Percentiles rank a stretch among this genome's conserved stretches.
phyloP scores from a whole-genome alignment of 73 alveolate genomes.

The Paramecium caudatum region DNA sequence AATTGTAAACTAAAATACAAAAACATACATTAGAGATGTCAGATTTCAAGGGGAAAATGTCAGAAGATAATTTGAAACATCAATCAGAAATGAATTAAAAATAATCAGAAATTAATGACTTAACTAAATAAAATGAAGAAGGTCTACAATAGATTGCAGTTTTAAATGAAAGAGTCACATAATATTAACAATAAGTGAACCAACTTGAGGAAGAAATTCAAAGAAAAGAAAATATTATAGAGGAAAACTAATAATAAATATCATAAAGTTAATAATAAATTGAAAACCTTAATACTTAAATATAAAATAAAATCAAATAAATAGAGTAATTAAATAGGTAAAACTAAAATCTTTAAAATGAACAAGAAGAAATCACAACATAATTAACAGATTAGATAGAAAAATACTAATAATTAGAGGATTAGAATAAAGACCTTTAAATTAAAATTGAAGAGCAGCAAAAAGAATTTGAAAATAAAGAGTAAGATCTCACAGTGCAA shows the following conservation, averaged over 20 bases:
- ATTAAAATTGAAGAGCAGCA: background rate
- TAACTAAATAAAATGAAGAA: background rate
- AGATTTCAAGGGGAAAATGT: background rate
- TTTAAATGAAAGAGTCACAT: background rate
- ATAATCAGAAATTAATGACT: background rate
- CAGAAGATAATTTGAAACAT: background rate
- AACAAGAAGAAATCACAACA: background rate
- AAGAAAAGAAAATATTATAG: background rate
- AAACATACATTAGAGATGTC: conserved; percentile 1
- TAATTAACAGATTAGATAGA: conserved; percentile 10
- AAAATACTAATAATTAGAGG: background rate
- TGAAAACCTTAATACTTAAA: background rate
- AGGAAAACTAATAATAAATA: background rate
- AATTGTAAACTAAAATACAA: background rate
- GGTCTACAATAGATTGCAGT: background rate
- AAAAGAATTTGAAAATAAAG: conserved; percentile 2
- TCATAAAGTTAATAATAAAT: background rate
- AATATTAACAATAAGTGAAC: background rate
- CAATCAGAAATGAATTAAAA: background rate
- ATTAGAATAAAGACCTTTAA: background rate
- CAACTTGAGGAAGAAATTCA: background rate
- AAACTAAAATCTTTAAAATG: background rate
- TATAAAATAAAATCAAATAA: background rate
- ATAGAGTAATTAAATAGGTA: background rate
- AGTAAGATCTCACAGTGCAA: background rate